phyloP scores from a whole-genome alignment of 148 eudicot genomes.

The Persicaria maculosa region DNA sequence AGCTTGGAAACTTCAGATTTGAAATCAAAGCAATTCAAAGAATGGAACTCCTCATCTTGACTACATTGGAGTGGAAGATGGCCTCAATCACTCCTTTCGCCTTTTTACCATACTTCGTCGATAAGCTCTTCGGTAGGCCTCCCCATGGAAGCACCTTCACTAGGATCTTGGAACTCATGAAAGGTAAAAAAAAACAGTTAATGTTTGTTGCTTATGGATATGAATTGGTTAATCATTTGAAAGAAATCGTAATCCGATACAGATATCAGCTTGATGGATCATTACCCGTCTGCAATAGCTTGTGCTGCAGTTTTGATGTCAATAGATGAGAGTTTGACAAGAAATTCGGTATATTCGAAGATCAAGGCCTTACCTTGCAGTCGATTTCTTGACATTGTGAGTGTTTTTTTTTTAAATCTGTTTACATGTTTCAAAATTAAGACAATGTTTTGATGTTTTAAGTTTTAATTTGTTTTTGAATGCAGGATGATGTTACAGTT shows the following conservation, averaged over 20 bases:
- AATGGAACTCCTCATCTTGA: constrained; percentile 51
- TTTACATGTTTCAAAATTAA: background rate
- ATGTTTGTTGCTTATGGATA: background rate
- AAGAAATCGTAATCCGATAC: constrained; percentile 8
- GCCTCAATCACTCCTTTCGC: constrained; percentile 36
- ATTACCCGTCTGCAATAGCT: constrained; percentile 35
- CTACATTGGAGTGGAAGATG: constrained; percentile 54
- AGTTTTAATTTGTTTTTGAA: background rate
- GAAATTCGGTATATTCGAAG: constrained; percentile 26
- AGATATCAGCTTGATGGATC: constrained; percentile 35
- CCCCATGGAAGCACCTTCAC: constrained; percentile 14
- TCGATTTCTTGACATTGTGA: constrained; percentile 29
- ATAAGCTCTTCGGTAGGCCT: constrained; percentile 17
- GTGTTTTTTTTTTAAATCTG: constrained; percentile 1
- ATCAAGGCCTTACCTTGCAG: constrained; percentile 20
- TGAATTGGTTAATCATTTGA: background rate
- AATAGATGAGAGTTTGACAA: constrained; percentile 34
- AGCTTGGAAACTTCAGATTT: constrained; percentile 23
- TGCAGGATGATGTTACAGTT: constrained; percentile 32
- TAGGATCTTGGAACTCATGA: constrained; percentile 17
- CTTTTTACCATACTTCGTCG: constrained; percentile 25
- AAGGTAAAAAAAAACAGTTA: constrained; percentile 27
- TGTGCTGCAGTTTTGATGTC: constrained; percentile 35
- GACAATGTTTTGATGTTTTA: background rate
- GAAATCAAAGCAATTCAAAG: constrained; percentile 35